Base-by-base conservation (phyloP, 1,284 basidiomycete genomes). In the Sanghuangporus weigelae region DNA sequence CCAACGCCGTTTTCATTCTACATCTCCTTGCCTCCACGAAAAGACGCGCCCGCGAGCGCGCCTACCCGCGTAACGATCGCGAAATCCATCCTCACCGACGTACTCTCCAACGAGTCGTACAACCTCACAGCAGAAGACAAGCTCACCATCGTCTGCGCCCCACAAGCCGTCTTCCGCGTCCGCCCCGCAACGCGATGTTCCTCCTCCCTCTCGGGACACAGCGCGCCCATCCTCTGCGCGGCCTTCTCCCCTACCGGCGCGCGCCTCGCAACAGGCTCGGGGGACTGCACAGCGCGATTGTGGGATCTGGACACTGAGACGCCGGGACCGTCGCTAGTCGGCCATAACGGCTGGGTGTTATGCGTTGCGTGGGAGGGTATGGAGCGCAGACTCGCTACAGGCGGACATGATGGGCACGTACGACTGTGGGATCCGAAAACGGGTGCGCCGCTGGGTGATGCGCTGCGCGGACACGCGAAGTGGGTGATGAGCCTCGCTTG, bases 401-500 rank as follows among this genome's bases (percentile, higher is more conserved):
- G 95, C 7, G 93, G 93, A 0, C 87, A 96, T 72, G 91, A 96
- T 75, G 92, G 94, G 40, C 90, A 95, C 71, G 87, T 93, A 11
- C 81, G 94, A 48, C 75, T 97, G 66, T 98, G 95, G 95, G 90
- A 96, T 71, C 92, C 93, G 11, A 90, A 90, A 73, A 89, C 89
- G 0, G 95, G 95, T 11, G 92, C 92, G 71, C 78, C 90, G 0
- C 80, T 91, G 12, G 94, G 95, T 23, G 89, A 93, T 63, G 92
- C 91, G 0, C 76, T 97, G 65, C 90, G 89, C 69, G 96, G 96
- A 0, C 97, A 99, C 72, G 83, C 93, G 36, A 98, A 98, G 79
- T 98, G 96, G 95, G 89, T 99, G 67, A 98, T 92, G 0, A 92
- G 91, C n/a, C 83, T 99, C 21, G 85, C 95, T 31, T 99, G 96